Conservation (phyloP, 805 yeast species). For the Sugiyamaella qingdaonensis region DNA sequence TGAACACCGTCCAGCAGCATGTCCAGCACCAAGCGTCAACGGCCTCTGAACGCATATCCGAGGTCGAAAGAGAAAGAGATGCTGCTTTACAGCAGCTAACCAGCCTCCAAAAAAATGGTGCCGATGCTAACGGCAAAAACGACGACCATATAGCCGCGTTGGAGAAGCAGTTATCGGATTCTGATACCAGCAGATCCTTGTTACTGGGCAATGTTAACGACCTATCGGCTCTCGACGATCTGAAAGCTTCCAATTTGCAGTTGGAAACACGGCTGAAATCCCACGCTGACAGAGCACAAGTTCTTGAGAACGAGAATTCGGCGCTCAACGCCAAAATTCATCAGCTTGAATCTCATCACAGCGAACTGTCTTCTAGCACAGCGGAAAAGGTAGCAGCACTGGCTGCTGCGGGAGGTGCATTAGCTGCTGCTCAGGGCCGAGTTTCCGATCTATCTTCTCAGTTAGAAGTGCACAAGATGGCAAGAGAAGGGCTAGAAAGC, state of each 20-base stretch:
- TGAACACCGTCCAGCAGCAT: conserved; percentile 22
- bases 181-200: conserved; percentile 6
- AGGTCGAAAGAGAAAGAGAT: conserved; percentile 23
- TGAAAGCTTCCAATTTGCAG: conserved; percentile 19
- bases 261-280: conserved; percentile 24
- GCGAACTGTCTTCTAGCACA: conserved; percentile 21
- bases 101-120: background rate
- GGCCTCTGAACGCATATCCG: conserved; percentile 23
- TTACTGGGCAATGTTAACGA: conserved; percentile 7
- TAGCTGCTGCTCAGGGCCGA: conserved; percentile 22
- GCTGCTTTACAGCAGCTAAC: conserved; percentile 5
- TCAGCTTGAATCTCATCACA: conserved; percentile 1
- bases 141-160: conserved; percentile 2
- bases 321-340: conserved; percentile 17
- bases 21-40: conserved; percentile 26
- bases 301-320: conserved; percentile 16
- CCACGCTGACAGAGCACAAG: conserved; percentile 18
- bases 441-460: conserved; percentile 15
- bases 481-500: conserved; percentile 16
- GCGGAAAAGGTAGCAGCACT: conserved; percentile 24
- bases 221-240: conserved; percentile 13
- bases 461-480: conserved; percentile 17
- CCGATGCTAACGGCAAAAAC: background rate
- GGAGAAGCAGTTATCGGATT: conserved; percentile 8
- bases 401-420: conserved; percentile 26